phyloP scores from a whole-genome alignment of 768 basidiomycete genomes.

The Panaeolus cyanescens region DNA sequence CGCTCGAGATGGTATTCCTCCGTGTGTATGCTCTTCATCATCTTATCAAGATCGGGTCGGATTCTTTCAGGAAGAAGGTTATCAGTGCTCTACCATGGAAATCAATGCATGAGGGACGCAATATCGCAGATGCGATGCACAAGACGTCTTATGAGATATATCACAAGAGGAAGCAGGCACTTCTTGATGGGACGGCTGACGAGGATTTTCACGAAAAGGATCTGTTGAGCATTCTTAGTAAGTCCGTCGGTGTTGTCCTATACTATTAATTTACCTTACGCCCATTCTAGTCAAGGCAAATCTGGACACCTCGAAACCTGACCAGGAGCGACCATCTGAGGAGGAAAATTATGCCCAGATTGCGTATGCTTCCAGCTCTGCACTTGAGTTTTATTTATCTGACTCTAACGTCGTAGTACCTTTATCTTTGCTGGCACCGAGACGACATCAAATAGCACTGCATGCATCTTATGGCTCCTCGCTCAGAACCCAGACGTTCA shows the following conservation, averaged over 20 bases:
- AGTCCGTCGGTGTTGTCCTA: slow-evolving; percentile 12
- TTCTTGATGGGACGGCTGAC: slow-evolving; percentile 33
- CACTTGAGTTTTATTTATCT: neutral
- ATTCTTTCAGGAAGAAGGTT: slow-evolving; percentile 30
- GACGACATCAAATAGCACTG: slow-evolving; percentile 38
- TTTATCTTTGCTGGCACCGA: slow-evolving; percentile 39
- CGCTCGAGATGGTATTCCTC: slow-evolving; percentile 13
- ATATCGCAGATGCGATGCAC: slow-evolving; percentile 36
- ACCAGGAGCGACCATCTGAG: slow-evolving; percentile 25
- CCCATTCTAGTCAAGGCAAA: neutral
- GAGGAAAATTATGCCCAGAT: slow-evolving; percentile 8
- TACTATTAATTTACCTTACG: neutral
- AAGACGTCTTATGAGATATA: slow-evolving; percentile 35
- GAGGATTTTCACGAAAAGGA: slow-evolving; percentile 37
- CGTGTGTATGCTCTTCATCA: slow-evolving; percentile 18
- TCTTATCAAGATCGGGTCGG: slow-evolving; percentile 25
- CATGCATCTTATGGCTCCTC: slow-evolving; percentile 31
- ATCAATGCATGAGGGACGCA: slow-evolving; percentile 28
- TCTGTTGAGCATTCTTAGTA: slow-evolving; percentile 49
- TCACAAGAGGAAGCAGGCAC: slow-evolving; percentile 33
- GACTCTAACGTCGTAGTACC: slow-evolving; percentile 12
- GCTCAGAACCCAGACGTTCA: slow-evolving; percentile 23
- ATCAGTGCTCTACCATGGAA: slow-evolving; percentile 33
- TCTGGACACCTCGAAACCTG: slow-evolving; percentile 8
- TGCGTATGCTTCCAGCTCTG: neutral